Percentiles rank a stretch among this genome's conserved stretches.
Evolutionary conservation across 768 basidiomycete species (phyloP).

Genomic region (Leccinum sublutescens): DNA sequence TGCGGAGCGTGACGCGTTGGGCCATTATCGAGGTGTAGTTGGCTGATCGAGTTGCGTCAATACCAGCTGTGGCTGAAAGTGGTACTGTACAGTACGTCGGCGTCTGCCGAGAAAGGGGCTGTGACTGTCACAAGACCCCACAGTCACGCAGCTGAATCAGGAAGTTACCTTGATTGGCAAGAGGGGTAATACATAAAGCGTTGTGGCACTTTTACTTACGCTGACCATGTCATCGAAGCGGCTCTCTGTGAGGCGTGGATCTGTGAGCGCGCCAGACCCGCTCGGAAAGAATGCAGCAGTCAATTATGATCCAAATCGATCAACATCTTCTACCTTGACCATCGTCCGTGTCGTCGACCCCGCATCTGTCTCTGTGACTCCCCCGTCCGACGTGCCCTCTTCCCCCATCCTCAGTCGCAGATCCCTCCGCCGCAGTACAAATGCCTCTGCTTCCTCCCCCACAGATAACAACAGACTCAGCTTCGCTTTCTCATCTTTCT

Average conservation of each 20-base stretch:
- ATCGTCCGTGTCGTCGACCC: slow-evolving; percentile 63
- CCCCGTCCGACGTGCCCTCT: slow-evolving; percentile 27
- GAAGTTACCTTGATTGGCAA: background rate
- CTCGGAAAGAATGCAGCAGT: slow-evolving; percentile 53
- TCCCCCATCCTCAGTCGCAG: slow-evolving; percentile 30
- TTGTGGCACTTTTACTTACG: background rate
- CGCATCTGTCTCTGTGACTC: slow-evolving; percentile 23
- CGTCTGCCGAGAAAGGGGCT: slow-evolving; percentile 5
- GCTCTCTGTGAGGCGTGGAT: slow-evolving; percentile 63
- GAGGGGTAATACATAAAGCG: background rate
- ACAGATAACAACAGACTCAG: slow-evolving; percentile 41
- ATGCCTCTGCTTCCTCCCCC: slow-evolving; percentile 27
- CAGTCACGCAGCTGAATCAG: background rate
- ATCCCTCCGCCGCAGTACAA: slow-evolving; percentile 32
- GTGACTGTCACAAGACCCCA: background rate
- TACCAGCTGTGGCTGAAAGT: slow-evolving; percentile 20
- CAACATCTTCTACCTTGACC: slow-evolving; percentile 63
- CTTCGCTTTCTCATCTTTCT: slow-evolving; percentile 70
- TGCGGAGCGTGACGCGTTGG: slow-evolving; percentile 99
- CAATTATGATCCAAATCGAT: slow-evolving; percentile 52
- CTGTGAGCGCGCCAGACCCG: slow-evolving; percentile 66
- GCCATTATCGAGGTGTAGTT: slow-evolving; percentile 59
- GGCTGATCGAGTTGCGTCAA: background rate
- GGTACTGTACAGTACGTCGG: slow-evolving; percentile 25
- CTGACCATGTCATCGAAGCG: slow-evolving; percentile 16